Conservation (phyloP, 805 yeast species). For the fission yeast (Schizosaccharomyces pombe) region DNA sequence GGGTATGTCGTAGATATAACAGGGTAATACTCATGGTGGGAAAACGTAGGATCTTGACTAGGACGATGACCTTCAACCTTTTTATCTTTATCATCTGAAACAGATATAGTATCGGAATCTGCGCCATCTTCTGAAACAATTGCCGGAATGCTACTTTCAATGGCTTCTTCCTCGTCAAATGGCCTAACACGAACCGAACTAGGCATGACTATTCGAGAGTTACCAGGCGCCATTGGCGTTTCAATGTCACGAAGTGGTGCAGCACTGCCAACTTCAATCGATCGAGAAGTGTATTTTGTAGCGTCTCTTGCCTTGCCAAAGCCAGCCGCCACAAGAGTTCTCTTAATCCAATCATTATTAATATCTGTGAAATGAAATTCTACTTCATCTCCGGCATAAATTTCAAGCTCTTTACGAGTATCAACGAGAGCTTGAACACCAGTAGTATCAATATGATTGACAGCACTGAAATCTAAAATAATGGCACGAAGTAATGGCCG, state of each 20-base stretch:
- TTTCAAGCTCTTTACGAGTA: conserved; percentile 43
- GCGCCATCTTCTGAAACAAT: not conserved
- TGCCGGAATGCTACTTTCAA: not conserved
- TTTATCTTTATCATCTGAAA: not conserved
- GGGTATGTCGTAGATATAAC: conserved; percentile 45
- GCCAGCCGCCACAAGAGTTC: conserved; percentile 51
- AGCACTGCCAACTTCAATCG: conserved; percentile 21
- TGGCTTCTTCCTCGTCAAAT: not conserved
- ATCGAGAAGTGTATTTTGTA: conserved; percentile 6
- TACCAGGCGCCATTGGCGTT: not conserved
- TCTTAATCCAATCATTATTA: conserved; percentile 64
- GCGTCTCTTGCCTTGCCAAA: conserved; percentile 27
- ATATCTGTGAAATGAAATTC: conserved; percentile 80
- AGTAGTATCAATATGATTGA: conserved; percentile 54
- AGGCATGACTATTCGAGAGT: not conserved
- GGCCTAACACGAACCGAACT: not conserved
- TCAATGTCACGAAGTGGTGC: conserved; percentile 2
- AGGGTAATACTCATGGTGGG: conserved; percentile 16
- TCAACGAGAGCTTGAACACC: conserved; percentile 60
- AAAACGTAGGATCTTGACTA: not conserved
- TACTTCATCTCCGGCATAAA: conserved; percentile 57
- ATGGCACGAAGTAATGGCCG: conserved; percentile 50
- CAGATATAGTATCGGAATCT: not conserved
- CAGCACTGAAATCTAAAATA: conserved; percentile 62
- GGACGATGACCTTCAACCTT: not conserved